These are phyloP conservation scores for Liquidambar formosana DNA, from an alignment of 164 flowering plant genomes.

Conservation along the genomic window DNA sequence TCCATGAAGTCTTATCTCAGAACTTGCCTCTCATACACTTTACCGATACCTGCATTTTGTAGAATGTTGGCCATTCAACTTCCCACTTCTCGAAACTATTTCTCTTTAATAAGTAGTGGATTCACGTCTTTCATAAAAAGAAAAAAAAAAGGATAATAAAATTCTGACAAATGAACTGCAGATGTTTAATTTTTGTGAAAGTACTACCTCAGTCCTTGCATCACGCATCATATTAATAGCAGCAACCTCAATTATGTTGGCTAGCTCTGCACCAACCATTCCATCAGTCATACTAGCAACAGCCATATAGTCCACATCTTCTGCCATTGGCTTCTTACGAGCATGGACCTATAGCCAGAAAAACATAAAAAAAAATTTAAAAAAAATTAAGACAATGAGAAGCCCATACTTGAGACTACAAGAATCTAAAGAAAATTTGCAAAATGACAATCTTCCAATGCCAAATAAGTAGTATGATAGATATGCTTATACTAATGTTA, in stretches of 20 bases:
- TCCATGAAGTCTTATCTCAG: not conserved
- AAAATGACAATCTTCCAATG: not conserved
- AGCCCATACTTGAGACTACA: not conserved
- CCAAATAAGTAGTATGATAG: not conserved
- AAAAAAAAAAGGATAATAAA: not conserved
- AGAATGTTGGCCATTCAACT: not conserved
- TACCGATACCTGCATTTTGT: not conserved
- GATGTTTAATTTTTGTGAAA: not conserved
- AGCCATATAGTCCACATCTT: constrained; percentile 91
- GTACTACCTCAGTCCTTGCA: constrained; percentile 79
- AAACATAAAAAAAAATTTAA: not conserved
- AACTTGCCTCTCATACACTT: not conserved
- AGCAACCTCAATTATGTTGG: constrained; percentile 91
- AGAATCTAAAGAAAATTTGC: not conserved
- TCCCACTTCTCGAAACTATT: not conserved
- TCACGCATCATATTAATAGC: constrained; percentile 95
- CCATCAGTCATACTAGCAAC: constrained; percentile 89
- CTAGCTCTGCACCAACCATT: constrained; percentile 98
- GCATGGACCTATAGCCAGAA: constrained; percentile 77
- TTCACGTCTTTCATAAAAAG: not conserved
- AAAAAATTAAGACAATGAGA: too few relatives aligned
- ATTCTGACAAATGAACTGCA: not conserved
- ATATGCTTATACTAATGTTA: not conserved
- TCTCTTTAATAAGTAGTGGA: not conserved
- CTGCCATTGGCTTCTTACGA: constrained; percentile 94